Evolutionary conservation across 495 filamentous ascomycete species (phyloP), one percentile per base, ranked within the genome.

Genomic region (Podospora sp.): DNA sequence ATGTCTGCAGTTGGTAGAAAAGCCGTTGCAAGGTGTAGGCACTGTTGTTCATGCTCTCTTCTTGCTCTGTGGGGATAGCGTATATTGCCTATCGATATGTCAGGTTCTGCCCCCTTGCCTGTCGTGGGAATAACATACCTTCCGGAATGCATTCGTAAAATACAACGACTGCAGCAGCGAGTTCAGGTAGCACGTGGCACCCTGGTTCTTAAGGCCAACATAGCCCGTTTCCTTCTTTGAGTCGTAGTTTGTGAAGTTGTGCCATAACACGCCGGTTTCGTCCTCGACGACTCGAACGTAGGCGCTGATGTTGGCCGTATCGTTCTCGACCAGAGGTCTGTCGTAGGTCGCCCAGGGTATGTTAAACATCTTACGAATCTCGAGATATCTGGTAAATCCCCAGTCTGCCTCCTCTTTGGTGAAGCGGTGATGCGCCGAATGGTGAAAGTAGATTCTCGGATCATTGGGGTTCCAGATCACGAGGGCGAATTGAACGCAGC

Each of bases 211-310:
- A 51, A 99, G 82, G 25, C 95, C 95, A 51, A 99, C 95, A 85
- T 92, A 97, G 52, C 94, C 95, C 14, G 95, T 99, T 80, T 97
- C 94, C 75, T 94, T 96, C 81, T 97, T 99, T 20, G 96, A 98
- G 73, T 99, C 95, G 72, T 99, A 99, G 81, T 97, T 96, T 71
- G 91, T 86, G 80, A 99, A 97, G 79, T 92, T 97, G 78, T 99
- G 95, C 95, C 95, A 99, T 67, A 99, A 78, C n/a, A 99, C 95
- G 61, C 95, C 95, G 2, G 95, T 99, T 33, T 97, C 95, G 76
- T 99, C 95, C 78, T 97, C 96, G 52, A 97, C 89, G 57, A 97
- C 87, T 55, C 94, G 87, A 58, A 99, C 91, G 73, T 96, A 99
- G 58, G 94, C 95, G 1, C 93, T 97, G 69, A 98, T 83, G 70